phyloP scores from a whole-genome alignment of 148 eudicot species.

The Pouteria glomerata region DNA sequence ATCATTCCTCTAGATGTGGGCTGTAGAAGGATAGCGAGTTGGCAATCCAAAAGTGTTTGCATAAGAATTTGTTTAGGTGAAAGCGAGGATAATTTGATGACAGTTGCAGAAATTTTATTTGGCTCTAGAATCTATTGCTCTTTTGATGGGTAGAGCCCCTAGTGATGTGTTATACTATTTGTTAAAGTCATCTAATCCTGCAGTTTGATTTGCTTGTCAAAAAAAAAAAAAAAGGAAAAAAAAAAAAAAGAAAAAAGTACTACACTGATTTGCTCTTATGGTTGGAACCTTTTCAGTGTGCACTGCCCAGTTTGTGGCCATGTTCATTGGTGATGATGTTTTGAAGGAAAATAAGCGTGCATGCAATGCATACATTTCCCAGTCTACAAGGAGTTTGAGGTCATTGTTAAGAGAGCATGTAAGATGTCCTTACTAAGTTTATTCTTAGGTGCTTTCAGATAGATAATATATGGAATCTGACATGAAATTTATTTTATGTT shows the following conservation, averaged over 20 bases:
- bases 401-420: conserved; percentile 85
- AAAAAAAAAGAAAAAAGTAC: not conserved
- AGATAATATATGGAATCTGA: not conserved
- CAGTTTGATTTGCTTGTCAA: conserved; percentile 1
- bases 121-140: not conserved
- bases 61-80: not conserved
- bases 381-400: conserved; percentile 82
- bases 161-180: not conserved
- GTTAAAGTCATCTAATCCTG: too few relatives aligned
- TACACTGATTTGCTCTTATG: not conserved
- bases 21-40: not conserved
- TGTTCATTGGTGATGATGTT: conserved; percentile 65
- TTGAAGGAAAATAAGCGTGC: conserved; percentile 36
- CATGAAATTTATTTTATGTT: not conserved
- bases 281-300: conserved; percentile 52
- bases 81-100: not conserved
- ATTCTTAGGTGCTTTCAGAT: not conserved
- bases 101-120: not conserved
- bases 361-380: conserved; percentile 81
- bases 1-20: not conserved
- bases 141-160: not conserved
- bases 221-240: not conserved
- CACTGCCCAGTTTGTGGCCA: conserved; percentile 71
- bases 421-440: conserved; percentile 28
- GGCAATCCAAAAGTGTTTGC: not conserved